Base-by-base conservation (phyloP, 2,329 filamentous ascomycete species). In the Colletotrichum musicola region DNA sequence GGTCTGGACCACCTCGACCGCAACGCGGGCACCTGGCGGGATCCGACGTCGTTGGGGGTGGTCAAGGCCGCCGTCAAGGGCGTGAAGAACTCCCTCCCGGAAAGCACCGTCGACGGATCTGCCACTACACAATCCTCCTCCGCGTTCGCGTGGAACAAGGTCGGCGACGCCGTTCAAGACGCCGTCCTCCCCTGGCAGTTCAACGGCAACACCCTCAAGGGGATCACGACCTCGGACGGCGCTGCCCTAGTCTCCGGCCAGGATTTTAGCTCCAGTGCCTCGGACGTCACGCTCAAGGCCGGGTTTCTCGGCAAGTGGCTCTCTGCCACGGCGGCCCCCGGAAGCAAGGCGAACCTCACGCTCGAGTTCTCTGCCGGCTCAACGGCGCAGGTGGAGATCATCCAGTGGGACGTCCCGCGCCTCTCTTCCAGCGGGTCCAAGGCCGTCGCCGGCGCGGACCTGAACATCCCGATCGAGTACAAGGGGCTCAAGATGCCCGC, bases 1-100 rank as follows among this genome's bases (percentile, higher is more conserved):
- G 87, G 88, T 0, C 74, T 80, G 2, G 87, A 89, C 71, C 84
- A 87, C 47, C 79, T 89, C 12, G 80, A 89, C 71, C 84, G 88
- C 44, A 77, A 76, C 2, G 78, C 82, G 0, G 80, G 82, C 53
- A 72, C 73, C 2, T 90, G 86, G 86, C 79, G 83, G 18, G 88
- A 90, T 69, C 77, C 79, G 0, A 81, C 83, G 0, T 81, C 81
- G 0, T 74, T 86, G 4, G 77, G 81, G 6, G 84, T 90, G 67
- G 77, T 88, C 54, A 74, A 80, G 16, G 82, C 82, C 47, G 83
- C 83, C 0, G 78, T 76, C 2, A 77, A 79, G 10, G 83, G 83
- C 1, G 77, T 79, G 2, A 71, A 72, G 2, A 90, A 89, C 56
- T 74, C 73, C 4, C 78, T 90, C 0, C 80, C 87, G 0, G 84